Conservation (phyloP, 768 basidiomycete species). For the Phanerodontia chrysosporium region DNA sequence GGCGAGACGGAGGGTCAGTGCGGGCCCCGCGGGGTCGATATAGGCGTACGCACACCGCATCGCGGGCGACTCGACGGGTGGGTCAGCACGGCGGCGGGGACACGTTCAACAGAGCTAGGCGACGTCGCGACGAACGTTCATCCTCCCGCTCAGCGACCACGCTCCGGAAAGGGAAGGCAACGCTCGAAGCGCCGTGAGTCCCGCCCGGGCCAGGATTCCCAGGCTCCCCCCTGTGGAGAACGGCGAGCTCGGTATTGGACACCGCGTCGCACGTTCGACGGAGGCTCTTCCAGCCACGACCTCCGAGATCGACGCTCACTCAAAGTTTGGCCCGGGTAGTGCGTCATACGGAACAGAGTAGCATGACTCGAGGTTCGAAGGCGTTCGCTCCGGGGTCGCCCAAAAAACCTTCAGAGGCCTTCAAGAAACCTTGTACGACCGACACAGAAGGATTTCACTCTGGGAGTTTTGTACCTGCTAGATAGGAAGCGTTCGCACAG, state of each 20-base stretch:
- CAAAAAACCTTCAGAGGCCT: no score
- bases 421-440: no score
- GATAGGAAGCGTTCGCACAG: no score
- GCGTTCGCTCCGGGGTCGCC: no score
- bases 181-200: not conserved
- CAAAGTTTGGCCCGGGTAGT: not conserved
- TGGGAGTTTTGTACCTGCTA: no score
- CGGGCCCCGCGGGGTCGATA: not conserved
- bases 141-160: not conserved
- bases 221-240: not conserved
- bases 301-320: not conserved
- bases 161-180: not conserved
- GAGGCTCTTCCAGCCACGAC: not conserved
- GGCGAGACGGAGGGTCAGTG: constrained; percentile 1
- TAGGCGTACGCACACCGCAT: not conserved
- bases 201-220: not conserved
- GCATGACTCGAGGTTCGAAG: no score
- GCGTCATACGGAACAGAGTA: no score
- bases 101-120: constrained; percentile 9
- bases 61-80: not conserved
- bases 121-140: constrained; percentile 8
- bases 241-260: not conserved
- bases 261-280: constrained; percentile 1
- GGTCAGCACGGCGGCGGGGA: constrained; percentile 1
- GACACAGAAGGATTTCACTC: no score